phyloP scores from a whole-genome alignment of 768 basidiomycete genomes.

The Cantharellus cinnabarinus region DNA sequence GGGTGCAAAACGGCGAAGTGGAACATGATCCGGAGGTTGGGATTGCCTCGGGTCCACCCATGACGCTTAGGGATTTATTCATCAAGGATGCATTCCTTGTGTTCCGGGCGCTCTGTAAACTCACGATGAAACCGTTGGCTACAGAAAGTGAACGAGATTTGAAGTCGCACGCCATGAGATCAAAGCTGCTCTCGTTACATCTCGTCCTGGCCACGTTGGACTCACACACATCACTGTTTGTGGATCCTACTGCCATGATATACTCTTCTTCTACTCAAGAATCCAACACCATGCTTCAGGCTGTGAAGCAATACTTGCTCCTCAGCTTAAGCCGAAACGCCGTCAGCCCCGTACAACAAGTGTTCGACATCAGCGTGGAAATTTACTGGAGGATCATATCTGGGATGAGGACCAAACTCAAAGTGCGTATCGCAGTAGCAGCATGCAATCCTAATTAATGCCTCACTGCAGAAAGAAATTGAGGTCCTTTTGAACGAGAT shows the following conservation, averaged over 20 bases:
- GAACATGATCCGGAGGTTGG: not conserved
- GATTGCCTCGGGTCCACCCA: conserved; percentile 17
- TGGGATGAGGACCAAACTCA: conserved; percentile 86
- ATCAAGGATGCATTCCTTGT: conserved; percentile 97
- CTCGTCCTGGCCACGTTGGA: conserved; percentile 82
- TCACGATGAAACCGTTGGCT: conserved; percentile 93
- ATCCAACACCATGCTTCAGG: conserved; percentile 76
- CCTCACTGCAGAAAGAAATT: conserved; percentile 69
- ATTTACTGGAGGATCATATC: conserved; percentile 95
- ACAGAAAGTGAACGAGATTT: conserved; percentile 91
- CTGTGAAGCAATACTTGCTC: conserved; percentile 90
- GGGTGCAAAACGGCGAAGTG: not conserved
- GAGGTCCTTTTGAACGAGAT: conserved; percentile 97
- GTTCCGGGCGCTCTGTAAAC: conserved; percentile 87
- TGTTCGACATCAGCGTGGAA: conserved; percentile 95
- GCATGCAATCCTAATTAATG: not conserved
- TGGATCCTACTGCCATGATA: conserved; percentile 74
- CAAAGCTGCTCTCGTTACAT: conserved; percentile 84
- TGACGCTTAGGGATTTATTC: conserved; percentile 72
- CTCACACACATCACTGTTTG: conserved; percentile 77
- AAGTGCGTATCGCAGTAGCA: conserved; percentile 29
- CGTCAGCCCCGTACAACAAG: conserved; percentile 84
- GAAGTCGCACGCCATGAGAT: conserved; percentile 93
- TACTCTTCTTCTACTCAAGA: conserved; percentile 80
- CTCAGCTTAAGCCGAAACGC: conserved; percentile 84